Evolutionary conservation across 1,284 basidiomycete species (phyloP), one percentile per base, ranked within the genome.

Genomic region (Puccinia coronata): DNA sequence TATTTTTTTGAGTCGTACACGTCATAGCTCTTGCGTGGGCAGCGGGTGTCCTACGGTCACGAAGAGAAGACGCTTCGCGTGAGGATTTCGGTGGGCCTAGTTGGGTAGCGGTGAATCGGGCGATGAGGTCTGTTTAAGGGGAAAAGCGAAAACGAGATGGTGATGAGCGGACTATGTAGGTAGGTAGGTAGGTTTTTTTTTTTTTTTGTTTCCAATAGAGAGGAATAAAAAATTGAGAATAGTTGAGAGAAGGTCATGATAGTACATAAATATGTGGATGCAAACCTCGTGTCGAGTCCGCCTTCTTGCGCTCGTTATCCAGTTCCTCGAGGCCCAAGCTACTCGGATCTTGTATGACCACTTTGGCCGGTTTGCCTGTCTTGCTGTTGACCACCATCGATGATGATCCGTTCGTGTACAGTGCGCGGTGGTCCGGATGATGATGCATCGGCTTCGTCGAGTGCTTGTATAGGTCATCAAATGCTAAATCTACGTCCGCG

Each of bases 291-390:
- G 28, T 67, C 8, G 79, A 70, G 51, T 81, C 79, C 9, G 79
- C 79, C 39, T 74, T 81, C 39, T 74, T 81, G 9, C 71, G 34
- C 65, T 81, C 71, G 16, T 73, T 49, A 36, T 81, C 59, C n/a
- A 81, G 49, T 65, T 53, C 70, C n/a, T 57, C 69, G 14, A 81
- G 49, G 61, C 72, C 72, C 9, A 67, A 41, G 20, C 34, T 23
- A 14, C 25, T 51, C 34, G 71, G 23, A 41, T 73, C 51, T 49
- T 73, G 16, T 43, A 59, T 53, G 14, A 65, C 28, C 25, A 59
- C 55, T 51, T 61, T 74, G 18, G 43, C 12, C n/a, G 79, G 59
- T 65, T 81, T 55, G 1, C 28, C 47, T 23, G 2, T 49, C 25
- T 65, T 57, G 4, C 18, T 9, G 2, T 28, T 25, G 39, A n/a